A percentile compares a stretch with the other conserved stretches of the same genome.
Conservation (phyloP, 2,329 filamentous ascomycete genomes). For the Clonostachys sp. region DNA sequence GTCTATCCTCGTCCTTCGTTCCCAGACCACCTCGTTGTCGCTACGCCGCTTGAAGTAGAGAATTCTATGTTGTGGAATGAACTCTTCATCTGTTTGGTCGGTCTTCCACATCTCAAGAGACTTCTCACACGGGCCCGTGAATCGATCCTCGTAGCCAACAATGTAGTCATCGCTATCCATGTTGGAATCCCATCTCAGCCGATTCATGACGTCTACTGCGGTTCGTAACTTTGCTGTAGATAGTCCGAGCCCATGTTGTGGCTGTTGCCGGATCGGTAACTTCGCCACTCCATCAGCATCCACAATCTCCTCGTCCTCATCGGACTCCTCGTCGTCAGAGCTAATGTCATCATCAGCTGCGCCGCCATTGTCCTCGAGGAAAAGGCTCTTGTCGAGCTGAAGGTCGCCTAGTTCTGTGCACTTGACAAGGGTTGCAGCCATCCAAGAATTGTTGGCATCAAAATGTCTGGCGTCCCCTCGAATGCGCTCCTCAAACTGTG, state of each 20-base stretch:
- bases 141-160: slow-evolving; percentile 59
- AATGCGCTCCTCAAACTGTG: slow-evolving; percentile 44
- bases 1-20: slow-evolving; percentile 47
- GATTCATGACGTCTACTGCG: slow-evolving; percentile 53
- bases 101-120: slow-evolving; percentile 51
- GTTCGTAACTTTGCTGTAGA: slow-evolving; percentile 45
- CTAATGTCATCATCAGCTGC: slow-evolving; percentile 35
- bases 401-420: slow-evolving; percentile 32
- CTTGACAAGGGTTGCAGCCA: slow-evolving; percentile 33
- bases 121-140: slow-evolving; percentile 49
- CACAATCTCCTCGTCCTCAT: slow-evolving; percentile 21
- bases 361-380: slow-evolving; percentile 39
- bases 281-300: slow-evolving; percentile 3
- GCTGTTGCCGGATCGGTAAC: slow-evolving; percentile 4
- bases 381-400: slow-evolving; percentile 39
- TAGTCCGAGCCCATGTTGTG: slow-evolving; percentile 9
- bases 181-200: slow-evolving; percentile 54
- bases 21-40: slow-evolving; percentile 51
- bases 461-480: slow-evolving; percentile 40
- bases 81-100: slow-evolving; percentile 61
- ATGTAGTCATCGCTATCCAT: slow-evolving; percentile 48
- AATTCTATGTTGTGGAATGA: slow-evolving; percentile 61
- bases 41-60: slow-evolving; percentile 53
- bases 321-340: slow-evolving; percentile 27
- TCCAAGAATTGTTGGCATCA: slow-evolving; percentile 42